A percentile compares a stretch with the other conserved stretches of the same genome.
Conservation (phyloP, 176 grass and related monocot genomes). For the Cenchrus americanus region DNA sequence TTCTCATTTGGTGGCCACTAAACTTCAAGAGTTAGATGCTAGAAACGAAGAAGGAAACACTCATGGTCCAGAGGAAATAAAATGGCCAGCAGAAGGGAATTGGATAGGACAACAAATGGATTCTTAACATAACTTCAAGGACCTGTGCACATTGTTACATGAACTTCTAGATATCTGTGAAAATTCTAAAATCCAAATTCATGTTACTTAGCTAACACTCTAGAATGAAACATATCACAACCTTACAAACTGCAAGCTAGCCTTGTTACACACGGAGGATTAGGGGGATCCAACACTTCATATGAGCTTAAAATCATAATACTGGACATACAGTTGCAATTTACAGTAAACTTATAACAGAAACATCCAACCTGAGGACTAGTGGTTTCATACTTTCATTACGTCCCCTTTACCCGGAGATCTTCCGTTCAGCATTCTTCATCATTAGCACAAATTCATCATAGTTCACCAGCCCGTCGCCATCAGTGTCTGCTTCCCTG, state of each 20-base stretch:
- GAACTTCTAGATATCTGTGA: background rate
- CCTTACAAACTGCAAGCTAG: conserved; percentile 1
- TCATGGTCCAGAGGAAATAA: background rate
- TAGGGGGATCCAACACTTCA: background rate
- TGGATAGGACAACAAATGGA: background rate
- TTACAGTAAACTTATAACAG: conserved; percentile 18
- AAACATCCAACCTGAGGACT: conserved; percentile 6
- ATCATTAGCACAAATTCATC: conserved; percentile 76
- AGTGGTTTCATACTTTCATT: background rate
- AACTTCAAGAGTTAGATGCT: background rate
- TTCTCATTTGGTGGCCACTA: background rate
- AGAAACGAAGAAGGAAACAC: background rate
- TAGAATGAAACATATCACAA: conserved; percentile 21
- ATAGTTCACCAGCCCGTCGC: conserved; percentile 70
- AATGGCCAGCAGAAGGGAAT: background rate
- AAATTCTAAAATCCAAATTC: background rate
- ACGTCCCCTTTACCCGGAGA: conserved; percentile 37
- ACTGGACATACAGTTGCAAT: conserved; percentile 19
- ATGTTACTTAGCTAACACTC: background rate
- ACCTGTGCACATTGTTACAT: background rate
- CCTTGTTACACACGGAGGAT: background rate
- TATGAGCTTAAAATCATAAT: conserved; percentile 22
- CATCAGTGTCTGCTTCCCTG: conserved; percentile 65
- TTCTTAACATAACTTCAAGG: background rate
- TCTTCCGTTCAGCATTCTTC: conserved; percentile 55